phyloP scores from a whole-genome alignment of 306 rosid species.

The Pyrus bretschneideri region DNA sequence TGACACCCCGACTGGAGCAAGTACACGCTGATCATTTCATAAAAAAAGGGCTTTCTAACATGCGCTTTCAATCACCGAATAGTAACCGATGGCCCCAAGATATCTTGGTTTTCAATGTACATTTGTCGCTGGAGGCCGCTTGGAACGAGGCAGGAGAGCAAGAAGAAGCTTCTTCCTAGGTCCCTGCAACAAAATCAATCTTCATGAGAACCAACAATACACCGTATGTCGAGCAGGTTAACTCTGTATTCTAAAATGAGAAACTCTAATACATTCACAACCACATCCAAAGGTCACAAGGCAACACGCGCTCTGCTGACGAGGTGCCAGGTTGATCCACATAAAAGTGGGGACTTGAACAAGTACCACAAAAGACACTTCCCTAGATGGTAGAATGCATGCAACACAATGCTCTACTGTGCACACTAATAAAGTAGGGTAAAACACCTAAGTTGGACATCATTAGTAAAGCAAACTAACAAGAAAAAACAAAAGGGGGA shows the following conservation, averaged over 20 bases:
- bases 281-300: not conserved
- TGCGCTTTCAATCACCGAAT: constrained; percentile 10
- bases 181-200: constrained; percentile 58
- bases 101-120: constrained; percentile 21
- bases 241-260: not conserved
- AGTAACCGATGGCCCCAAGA: constrained; percentile 11
- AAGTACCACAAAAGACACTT: not conserved
- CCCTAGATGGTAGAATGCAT: not conserved
- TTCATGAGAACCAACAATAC: constrained; percentile 19
- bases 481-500: not conserved
- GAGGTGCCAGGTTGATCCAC: not conserved
- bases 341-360: too few relatives aligned
- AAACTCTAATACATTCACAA: not conserved
- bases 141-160: constrained; percentile 57
- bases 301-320: not conserved
- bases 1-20: constrained; percentile 23
- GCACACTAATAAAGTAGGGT: not conserved
- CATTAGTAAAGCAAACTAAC: not conserved
- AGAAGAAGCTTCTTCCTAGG: constrained; percentile 91
- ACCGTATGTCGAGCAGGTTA: not conserved
- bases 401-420: not conserved
- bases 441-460: not conserved
- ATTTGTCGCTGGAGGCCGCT: constrained; percentile 40
- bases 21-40: constrained; percentile 16
- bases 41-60: not conserved